A percentile compares a stretch with the other conserved stretches of the same genome.
Conservation (phyloP, 1,139 yeast genomes). For the Diutina scorzettiae region DNA sequence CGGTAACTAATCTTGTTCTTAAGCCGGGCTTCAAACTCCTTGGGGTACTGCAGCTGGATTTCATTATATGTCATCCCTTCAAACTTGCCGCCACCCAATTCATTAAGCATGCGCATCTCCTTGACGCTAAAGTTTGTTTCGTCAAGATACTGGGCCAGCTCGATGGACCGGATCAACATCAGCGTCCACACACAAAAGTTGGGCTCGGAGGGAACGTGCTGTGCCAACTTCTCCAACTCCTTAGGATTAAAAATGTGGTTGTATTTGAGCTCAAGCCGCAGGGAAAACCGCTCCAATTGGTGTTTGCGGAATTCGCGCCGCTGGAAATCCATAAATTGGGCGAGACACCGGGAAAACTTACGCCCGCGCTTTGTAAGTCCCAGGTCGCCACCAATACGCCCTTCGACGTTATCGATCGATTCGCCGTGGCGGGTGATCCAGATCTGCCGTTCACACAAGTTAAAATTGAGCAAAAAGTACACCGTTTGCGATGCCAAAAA, state of each 20-base stretch:
- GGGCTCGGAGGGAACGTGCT: constrained; percentile 41
- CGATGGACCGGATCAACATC: constrained; percentile 66
- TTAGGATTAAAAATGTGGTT: constrained; percentile 9
- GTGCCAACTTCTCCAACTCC: constrained; percentile 15
- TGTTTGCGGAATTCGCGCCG: constrained; percentile 55
- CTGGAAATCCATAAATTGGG: constrained; percentile 64
- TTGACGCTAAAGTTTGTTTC: constrained; percentile 68
- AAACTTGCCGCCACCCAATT: constrained; percentile 82
- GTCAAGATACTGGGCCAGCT: constrained; percentile 66
- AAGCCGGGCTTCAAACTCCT: constrained; percentile 67
- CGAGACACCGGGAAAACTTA: constrained; percentile 59
- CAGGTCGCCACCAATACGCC: constrained; percentile 91
- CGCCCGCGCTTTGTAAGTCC: constrained; percentile 67
- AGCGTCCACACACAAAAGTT: constrained; percentile 91
- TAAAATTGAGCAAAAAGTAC: constrained; percentile 80
- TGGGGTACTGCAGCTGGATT: constrained; percentile 58
- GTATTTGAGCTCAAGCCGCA: constrained; percentile 30
- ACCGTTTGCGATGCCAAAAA: constrained; percentile 90
- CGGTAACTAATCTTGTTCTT: constrained; percentile 70
- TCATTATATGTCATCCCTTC: constrained; percentile 85
- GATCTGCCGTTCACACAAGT: constrained; percentile 79
- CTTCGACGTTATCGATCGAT: constrained; percentile 69
- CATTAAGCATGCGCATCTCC: constrained; percentile 89
- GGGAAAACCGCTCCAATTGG: constrained; percentile 45
- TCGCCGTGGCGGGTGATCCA: constrained; percentile 97